Evolutionary conservation across 192 early-diverging fungal genomes (phyloP).

Genomic region (Rhizophagus prolifer): DNA sequence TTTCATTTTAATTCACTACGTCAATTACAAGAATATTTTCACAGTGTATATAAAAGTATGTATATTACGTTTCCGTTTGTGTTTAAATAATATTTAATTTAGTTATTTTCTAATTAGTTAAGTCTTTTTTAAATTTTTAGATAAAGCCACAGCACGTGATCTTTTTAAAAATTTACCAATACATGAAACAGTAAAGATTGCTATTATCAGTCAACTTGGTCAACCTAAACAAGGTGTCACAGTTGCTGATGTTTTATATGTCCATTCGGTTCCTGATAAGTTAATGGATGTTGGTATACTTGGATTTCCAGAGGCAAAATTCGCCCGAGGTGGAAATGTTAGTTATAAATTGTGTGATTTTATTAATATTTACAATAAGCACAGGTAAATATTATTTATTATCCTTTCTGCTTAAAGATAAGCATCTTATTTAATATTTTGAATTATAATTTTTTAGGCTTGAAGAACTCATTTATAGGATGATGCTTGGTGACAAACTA

Average conservation of each 20-base stretch:
- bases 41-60: constrained; percentile 10
- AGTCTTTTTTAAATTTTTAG: not conserved
- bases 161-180: constrained; percentile 45
- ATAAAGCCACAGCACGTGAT: constrained; percentile 34
- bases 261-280: constrained; percentile 51
- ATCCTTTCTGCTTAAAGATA: not conserved
- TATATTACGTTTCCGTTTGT: not conserved
- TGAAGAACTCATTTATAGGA: constrained; percentile 67
- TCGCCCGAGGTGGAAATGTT: constrained; percentile 63
- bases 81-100: not conserved
- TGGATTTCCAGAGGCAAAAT: constrained; percentile 46
- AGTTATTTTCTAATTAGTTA: not conserved
- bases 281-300: constrained; percentile 45
- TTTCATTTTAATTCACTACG: constrained; percentile 10
- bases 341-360: constrained; percentile 68
- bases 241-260: constrained; percentile 56
- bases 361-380: constrained; percentile 65
- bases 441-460: constrained; percentile 35
- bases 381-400: constrained; percentile 43
- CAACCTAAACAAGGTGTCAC: constrained; percentile 45
- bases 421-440: not conserved
- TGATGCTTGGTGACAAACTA: constrained; percentile 68
- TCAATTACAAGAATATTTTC: not conserved
- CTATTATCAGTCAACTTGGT: constrained; percentile 52
- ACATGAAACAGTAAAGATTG: constrained; percentile 56